A percentile compares a stretch with the other conserved stretches of the same genome.
phyloP scores from a whole-genome alignment of 2,329 filamentous ascomycete genomes.

The Alternaria sp. region DNA sequence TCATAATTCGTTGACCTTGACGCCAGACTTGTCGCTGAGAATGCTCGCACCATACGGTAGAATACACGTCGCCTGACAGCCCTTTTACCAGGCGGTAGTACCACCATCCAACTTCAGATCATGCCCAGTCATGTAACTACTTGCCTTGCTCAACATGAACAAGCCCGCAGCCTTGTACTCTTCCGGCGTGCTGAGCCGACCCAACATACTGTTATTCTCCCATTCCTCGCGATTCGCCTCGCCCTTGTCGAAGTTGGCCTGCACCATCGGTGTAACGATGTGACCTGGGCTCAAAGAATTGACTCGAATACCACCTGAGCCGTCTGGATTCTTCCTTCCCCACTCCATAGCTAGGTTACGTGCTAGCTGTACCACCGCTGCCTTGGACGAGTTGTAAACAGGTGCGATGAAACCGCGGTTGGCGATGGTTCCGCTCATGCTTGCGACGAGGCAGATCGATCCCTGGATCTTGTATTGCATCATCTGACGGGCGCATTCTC shows the following conservation, averaged over 20 bases:
- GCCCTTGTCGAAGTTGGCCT: slow-evolving; percentile 75
- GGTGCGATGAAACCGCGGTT: slow-evolving; percentile 69
- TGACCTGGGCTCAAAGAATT: slow-evolving; percentile 83
- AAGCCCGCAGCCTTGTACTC: slow-evolving; percentile 47
- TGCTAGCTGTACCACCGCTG: slow-evolving; percentile 73
- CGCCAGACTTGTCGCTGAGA: slow-evolving; percentile 4
- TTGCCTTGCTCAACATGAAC: slow-evolving; percentile 47
- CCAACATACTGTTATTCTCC: slow-evolving; percentile 85
- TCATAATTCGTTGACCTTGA: neutral
- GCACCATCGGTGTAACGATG: slow-evolving; percentile 82
- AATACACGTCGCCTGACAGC: neutral
- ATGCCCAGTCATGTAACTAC: slow-evolving; percentile 49
- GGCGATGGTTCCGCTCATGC: slow-evolving; percentile 68
- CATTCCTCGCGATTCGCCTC: slow-evolving; percentile 71
- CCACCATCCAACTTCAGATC: slow-evolving; percentile 49
- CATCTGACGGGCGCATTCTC: slow-evolving; percentile 68
- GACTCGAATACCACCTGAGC: slow-evolving; percentile 73
- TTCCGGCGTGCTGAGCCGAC: slow-evolving; percentile 42
- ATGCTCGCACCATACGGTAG: slow-evolving; percentile 2
- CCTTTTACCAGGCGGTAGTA: slow-evolving; percentile 42
- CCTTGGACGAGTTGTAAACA: slow-evolving; percentile 79
- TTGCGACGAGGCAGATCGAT: slow-evolving; percentile 68
- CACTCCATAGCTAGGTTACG: slow-evolving; percentile 76
- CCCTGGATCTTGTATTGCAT: slow-evolving; percentile 64
- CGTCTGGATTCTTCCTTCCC: slow-evolving; percentile 54